Percentiles rank a stretch among this genome's conserved stretches.
Conservation (phyloP, 345 rosid genomes). For the Populus euphratica region DNA sequence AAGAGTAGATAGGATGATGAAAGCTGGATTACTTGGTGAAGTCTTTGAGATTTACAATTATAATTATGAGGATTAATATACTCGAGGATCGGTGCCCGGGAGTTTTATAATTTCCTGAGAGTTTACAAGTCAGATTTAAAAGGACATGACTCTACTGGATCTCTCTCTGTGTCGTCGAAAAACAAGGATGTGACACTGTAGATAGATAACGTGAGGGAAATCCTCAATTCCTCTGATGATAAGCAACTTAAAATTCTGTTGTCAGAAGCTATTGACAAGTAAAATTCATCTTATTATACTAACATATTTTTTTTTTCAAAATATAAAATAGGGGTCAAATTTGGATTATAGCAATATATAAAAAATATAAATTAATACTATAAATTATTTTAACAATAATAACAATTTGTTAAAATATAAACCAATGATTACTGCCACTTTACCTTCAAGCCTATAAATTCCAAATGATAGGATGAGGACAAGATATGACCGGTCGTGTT, state of each 20-base stretch:
- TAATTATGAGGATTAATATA: constrained; percentile 46
- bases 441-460: too few species aligned
- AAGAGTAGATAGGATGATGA: constrained; percentile 85
- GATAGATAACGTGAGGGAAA: constrained; percentile 43
- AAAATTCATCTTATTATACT: too few species aligned
- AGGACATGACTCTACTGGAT: constrained; percentile 16
- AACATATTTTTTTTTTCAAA: too few species aligned
- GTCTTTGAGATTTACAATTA: constrained; percentile 64
- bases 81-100: constrained; percentile 95
- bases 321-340: too few species aligned
- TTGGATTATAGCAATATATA: too few species aligned
- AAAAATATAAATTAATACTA: too few species aligned
- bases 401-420: too few species aligned
- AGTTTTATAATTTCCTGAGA: constrained; percentile 62
- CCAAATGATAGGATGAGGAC: too few species aligned
- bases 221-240: constrained; percentile 33
- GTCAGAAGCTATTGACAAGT: too few species aligned
- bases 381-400: too few species aligned
- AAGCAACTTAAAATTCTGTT: constrained; percentile 7
- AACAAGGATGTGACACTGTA: constrained; percentile 26
- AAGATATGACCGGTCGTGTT: too few species aligned
- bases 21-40: constrained; percentile 72
- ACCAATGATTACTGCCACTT: too few species aligned
- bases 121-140: constrained; percentile 22
- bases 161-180: constrained; percentile 18